Conservation (phyloP, 495 filamentous ascomycete species). For the Jackrogersella minutella region DNA sequence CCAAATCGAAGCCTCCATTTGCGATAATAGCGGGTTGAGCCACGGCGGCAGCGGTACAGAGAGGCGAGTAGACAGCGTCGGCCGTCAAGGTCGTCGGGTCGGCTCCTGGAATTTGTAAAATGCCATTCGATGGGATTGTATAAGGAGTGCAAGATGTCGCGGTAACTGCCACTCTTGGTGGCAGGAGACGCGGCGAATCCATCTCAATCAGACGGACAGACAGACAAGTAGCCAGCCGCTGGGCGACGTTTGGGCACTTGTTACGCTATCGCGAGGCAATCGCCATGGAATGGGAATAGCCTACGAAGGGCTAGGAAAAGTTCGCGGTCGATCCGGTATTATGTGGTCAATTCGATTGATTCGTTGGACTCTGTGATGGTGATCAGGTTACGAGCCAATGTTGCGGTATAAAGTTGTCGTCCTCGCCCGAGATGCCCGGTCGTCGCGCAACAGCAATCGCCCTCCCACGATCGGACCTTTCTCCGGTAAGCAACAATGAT, state of each 20-base stretch:
- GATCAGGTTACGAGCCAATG: not conserved
- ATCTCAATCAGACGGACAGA: conserved; percentile 16
- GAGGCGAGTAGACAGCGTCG: conserved; percentile 69
- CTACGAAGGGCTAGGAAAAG: conserved; percentile 34
- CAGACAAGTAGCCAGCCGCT: conserved; percentile 27
- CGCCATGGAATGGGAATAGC: conserved; percentile 44
- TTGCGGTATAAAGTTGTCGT: conserved; percentile 21
- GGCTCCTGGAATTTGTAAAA: conserved; percentile 65
- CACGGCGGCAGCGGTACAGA: conserved; percentile 58
- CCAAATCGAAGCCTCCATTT: conserved; percentile 53
- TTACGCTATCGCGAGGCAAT: conserved; percentile 39
- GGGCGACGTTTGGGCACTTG: conserved; percentile 37
- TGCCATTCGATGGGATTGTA: conserved; percentile 67
- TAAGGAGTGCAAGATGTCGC: conserved; percentile 64
- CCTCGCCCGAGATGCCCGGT: conserved; percentile 9
- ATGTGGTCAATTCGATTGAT: conserved; percentile 24
- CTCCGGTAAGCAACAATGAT: not conserved
- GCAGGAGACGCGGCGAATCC: conserved; percentile 17
- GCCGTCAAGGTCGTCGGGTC: conserved; percentile 66
- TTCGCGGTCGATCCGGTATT: conserved; percentile 22
- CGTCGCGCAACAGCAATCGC: conserved; percentile 11
- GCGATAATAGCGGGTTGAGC: conserved; percentile 55
- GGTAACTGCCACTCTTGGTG: conserved; percentile 36
- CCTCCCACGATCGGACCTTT: conserved; percentile 7
- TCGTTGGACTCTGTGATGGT: conserved; percentile 1